A percentile compares a stretch with the other conserved stretches of the same genome.
Conservation (phyloP, 1,284 basidiomycete genomes). For the Waitea zeae region DNA sequence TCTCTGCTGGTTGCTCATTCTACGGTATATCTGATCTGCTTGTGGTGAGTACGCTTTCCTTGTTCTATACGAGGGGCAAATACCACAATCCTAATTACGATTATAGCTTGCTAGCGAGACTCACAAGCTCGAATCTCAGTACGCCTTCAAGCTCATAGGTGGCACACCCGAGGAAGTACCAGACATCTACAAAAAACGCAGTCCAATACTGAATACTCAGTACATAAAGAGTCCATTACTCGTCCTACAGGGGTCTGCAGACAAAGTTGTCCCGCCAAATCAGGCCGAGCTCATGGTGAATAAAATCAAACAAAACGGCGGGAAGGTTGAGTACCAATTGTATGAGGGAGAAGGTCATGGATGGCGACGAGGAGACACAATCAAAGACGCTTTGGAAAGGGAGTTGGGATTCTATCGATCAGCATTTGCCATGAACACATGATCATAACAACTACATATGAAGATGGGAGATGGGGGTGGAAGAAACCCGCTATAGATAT, state of each 20-base stretch:
- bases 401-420: slow-evolving; percentile 25
- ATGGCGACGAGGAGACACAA: slow-evolving; percentile 26
- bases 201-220: not conserved
- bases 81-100: too few relatives aligned
- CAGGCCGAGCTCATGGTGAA: slow-evolving; percentile 31
- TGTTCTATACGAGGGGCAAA: too few relatives aligned
- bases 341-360: slow-evolving; percentile 39
- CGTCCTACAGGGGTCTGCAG: slow-evolving; percentile 31
- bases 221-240: slow-evolving; percentile 7
- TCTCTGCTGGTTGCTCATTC: slow-evolving; percentile 21
- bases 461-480: too few relatives aligned
- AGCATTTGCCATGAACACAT: too few relatives aligned
- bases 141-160: slow-evolving; percentile 26
- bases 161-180: slow-evolving; percentile 24
- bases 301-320: slow-evolving; percentile 19
- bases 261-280: slow-evolving; percentile 26
- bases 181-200: slow-evolving; percentile 23
- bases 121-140: slow-evolving; percentile 35
- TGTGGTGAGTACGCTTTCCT: slow-evolving; percentile 19
- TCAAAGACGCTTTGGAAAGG: slow-evolving; percentile 21
- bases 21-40: slow-evolving; percentile 29
- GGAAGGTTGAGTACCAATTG: slow-evolving; percentile 24
- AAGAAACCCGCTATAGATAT: too few relatives aligned
- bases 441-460: too few relatives aligned
- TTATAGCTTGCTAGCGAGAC: too few relatives aligned